These are phyloP conservation scores for Capsicum pubescens DNA, from an alignment of 257 asterid species.

Conservation along the genomic window DNA sequence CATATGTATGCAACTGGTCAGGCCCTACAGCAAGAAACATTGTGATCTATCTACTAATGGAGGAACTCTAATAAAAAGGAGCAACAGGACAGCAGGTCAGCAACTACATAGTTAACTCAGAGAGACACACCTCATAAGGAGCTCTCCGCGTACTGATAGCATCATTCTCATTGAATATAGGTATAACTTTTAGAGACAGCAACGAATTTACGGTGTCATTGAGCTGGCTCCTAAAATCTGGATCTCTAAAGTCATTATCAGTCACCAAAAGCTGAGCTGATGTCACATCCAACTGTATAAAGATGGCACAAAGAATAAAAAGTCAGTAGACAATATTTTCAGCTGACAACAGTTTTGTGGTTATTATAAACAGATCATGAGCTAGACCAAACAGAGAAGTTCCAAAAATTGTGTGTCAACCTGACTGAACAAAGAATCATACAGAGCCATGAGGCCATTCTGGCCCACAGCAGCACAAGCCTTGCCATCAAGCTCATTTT, in stretches of 20 bases:
- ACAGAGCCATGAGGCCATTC: conserved; percentile 96
- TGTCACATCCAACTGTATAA: conserved; percentile 69
- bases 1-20: background rate
- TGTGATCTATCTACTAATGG: conserved; percentile 15
- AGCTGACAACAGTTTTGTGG: background rate
- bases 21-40: conserved; percentile 25
- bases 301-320: conserved; percentile 13
- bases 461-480: conserved; percentile 99
- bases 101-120: conserved; percentile 1
- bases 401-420: conserved; percentile 40
- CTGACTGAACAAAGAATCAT: conserved; percentile 95
- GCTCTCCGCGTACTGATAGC: conserved; percentile 81
- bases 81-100: background rate
- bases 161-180: conserved; percentile 83
- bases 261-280: conserved; percentile 87
- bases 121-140: conserved; percentile 72
- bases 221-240: conserved; percentile 70
- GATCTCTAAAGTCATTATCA: conserved; percentile 74
- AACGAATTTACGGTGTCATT: conserved; percentile 62
- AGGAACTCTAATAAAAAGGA: background rate
- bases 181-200: conserved; percentile 67
- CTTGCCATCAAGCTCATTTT: conserved; percentile 92
- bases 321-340: conserved; percentile 15
- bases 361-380: background rate
- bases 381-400: background rate